These are phyloP conservation scores for Ophiostoma sp. DNA, from an alignment of 2,329 filamentous ascomycete genomes.

Conservation along the genomic window DNA sequence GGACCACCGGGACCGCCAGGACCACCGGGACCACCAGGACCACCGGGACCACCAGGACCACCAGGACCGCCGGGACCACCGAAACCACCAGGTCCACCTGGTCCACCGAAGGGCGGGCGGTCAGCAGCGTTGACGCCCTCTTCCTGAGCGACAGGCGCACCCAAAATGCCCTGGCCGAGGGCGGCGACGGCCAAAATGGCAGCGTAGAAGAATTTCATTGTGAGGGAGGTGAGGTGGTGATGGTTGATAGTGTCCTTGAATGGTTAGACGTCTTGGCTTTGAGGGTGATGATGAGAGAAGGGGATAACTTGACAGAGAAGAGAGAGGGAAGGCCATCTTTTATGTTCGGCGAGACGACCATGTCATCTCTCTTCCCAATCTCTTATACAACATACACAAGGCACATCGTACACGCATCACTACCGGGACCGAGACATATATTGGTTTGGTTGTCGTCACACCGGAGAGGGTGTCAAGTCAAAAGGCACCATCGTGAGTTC, in stretches of 20 bases:
- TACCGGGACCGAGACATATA: not conserved
- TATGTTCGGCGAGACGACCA: not conserved
- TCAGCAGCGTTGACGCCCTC: not conserved
- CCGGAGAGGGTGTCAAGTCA: too few relatives aligned
- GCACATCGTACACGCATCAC: not conserved
- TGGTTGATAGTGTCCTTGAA: too few relatives aligned
- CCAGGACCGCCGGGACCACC: conserved; percentile 1
- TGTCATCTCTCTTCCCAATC: not conserved
- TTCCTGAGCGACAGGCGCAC: not conserved
- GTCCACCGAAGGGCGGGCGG: not conserved
- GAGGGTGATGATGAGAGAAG: not conserved
- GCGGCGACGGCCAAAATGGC: conserved; percentile 9
- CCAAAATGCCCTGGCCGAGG: conserved; percentile 6
- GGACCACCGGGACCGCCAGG: not conserved
- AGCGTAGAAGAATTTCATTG: conserved; percentile 2
- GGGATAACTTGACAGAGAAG: not conserved
- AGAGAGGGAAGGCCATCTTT: not conserved
- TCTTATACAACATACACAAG: not conserved
- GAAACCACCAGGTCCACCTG: not conserved
- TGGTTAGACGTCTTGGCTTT: not conserved
- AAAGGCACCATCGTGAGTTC: not conserved
- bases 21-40: not conserved
- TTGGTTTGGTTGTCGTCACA: too few relatives aligned
- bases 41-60: not conserved
- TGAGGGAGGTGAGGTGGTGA: not conserved